Conservation (phyloP, 148 eudicot genomes). For the Dysphania ambrosioides region DNA sequence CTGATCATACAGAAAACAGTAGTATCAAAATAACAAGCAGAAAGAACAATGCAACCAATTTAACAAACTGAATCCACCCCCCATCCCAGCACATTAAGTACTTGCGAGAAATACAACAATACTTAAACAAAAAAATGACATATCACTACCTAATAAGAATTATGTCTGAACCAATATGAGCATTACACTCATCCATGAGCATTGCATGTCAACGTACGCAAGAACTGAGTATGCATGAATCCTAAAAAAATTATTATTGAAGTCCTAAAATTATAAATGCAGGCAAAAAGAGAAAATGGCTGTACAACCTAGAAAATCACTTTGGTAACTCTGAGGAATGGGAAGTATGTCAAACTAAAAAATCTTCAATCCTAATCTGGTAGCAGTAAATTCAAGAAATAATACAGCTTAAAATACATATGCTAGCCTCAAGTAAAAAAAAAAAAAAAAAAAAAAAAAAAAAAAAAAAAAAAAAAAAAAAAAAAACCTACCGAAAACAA, state of each 20-base stretch:
- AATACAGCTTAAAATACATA: background rate
- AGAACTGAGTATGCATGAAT: background rate
- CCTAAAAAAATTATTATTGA: background rate
- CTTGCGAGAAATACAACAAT: background rate
- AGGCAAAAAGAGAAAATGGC: background rate
- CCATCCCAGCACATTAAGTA: background rate
- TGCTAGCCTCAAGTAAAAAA: conserved; percentile 5
- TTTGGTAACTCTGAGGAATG: background rate
- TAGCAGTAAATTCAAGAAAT: background rate
- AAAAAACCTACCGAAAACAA: conserved; percentile 77
- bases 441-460: too few relatives aligned
- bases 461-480: too few relatives aligned
- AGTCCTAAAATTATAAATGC: background rate
- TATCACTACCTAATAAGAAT: background rate
- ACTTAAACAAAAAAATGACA: background rate
- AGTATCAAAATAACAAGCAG: conserved; percentile 1
- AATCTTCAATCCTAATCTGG: background rate
- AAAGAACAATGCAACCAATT: background rate
- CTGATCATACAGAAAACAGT: background rate
- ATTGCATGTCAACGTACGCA: background rate
- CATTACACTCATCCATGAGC: background rate
- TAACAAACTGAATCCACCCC: background rate
- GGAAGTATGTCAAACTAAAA: background rate
- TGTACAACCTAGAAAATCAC: background rate
- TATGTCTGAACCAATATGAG: background rate